Base-by-base conservation (phyloP, 2,329 filamentous ascomycete genomes). In the Pleochaeta shiraiana region DNA sequence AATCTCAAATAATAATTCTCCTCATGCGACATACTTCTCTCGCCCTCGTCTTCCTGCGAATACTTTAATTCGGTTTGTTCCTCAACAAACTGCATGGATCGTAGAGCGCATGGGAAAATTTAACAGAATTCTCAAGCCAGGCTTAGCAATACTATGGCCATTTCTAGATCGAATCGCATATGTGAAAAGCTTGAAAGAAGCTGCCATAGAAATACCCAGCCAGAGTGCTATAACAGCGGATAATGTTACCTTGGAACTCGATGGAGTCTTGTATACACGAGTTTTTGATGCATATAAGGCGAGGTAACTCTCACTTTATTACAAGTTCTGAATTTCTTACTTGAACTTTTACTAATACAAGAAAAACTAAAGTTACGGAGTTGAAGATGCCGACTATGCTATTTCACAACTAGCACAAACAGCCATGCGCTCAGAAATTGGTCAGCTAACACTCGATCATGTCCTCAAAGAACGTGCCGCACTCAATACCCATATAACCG, bases 81-180 rank as follows among this genome's bases (percentile, higher is more conserved):
- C 93, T n/a, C 93, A 98, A 77, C 93, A 98, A 79, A 97, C 92
- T 70, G 93, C 93, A 75, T 98, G 93, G 93, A 92, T 98, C 66
- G 93, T 98, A 65, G 93, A 98, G 82, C 91, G 93, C 73, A 98
- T 98, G 93, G 93, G 93, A 71, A 93, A 91, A 76, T 98, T 95
- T 78, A 87, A 89, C 77, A 83, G 91, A 66, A 96, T 98, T 72
- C 79, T 98, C 63, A 83, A 96, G 71, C 93, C 93, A 3, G 93
- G 93, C 65, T 79, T 98, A 67, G 91, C 93, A 26, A 81, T 98
- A 67, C 77, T 98, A 69, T 80, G 93, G 64, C 93, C 93, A 1
- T 87, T 97, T 69, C 78, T 98, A 74, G 93, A 98, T 76, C 87
- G 90, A 67, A 97, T 98, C 74, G 88, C 93, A 70, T 98, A 98